phyloP scores from a whole-genome alignment of 202 grass and related monocot genomes.

The Dendrocalamus latiflorus region DNA sequence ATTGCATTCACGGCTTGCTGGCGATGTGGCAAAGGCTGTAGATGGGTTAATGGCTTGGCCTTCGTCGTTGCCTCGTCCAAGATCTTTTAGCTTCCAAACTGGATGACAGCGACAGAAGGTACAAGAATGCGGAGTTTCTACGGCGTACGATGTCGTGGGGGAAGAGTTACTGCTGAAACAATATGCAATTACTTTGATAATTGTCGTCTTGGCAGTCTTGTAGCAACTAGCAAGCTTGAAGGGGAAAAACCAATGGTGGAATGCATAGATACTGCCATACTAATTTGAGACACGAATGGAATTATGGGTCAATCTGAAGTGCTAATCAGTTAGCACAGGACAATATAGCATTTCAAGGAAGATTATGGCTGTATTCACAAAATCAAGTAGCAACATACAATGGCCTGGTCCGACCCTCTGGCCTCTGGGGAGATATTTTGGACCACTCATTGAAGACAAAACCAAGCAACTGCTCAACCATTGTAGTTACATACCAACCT shows the following conservation, averaged over 20 bases:
- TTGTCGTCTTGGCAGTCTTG: not conserved
- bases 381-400: not conserved
- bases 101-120: not conserved
- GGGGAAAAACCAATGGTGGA: not conserved
- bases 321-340: not conserved
- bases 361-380: not conserved
- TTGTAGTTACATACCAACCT: not conserved
- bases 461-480: not conserved
- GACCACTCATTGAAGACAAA: not conserved
- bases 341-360: not conserved
- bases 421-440: not conserved
- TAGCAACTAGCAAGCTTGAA: not conserved
- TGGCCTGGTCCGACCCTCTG: not conserved
- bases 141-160: not conserved
- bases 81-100: slow-evolving; percentile 34
- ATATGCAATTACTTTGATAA: not conserved
- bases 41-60: not conserved
- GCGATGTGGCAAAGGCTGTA: not conserved
- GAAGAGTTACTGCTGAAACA: not conserved
- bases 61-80: not conserved
- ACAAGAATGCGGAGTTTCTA: not conserved
- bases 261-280: not conserved
- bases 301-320: not conserved
- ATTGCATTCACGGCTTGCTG: slow-evolving; percentile 24
- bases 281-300: not conserved